Evolutionary conservation across 345 rosid species (phyloP), one percentile per base, ranked within the genome.

Genomic region (Clausena lansium): DNA sequence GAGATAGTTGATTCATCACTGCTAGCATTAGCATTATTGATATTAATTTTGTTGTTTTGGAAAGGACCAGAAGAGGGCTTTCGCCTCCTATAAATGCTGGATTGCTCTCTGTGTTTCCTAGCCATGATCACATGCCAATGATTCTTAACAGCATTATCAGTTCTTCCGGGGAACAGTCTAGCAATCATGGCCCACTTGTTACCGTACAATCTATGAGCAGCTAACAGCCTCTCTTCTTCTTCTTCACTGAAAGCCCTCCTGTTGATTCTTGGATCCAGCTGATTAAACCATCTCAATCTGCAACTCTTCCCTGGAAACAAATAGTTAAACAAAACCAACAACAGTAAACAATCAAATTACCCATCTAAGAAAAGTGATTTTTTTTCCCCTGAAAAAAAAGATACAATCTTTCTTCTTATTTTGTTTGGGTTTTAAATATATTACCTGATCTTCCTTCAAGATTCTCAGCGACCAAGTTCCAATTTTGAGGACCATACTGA

Each of bases 71-170:
- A 67, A 72, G 81, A 25, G 11, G 85, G 85, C 78, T 84, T 91
- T 67, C 90, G 86, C 71, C 87, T 83, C 71, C 86, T 77, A 72
- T 77, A 85, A 76, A 83, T 64, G 83, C 78, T 81, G 64, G 92
- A 89, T 66, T 84, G 92, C 78, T 93, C 94, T 74, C 98, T 88
- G 33, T 88, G 88, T 82, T 86, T 90, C 79, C 99, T 92, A 2
- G 99, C 98, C 93, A 90, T 91, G 70, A 95, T 91, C 64, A 95
- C 99, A 77, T 95, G 98, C 98, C 99, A 93, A 73, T 95, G 99
- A 77, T 95, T 95, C 85, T 93, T 95, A 39, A 95, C 97, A 2
- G 98, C 97, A 82, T 95, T 95, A 79, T 95, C 99, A 13, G 98
- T 95, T 74, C 98, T 85, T 4, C 99, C 98, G 0, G 92, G 98